Base-by-base conservation (phyloP, 345 rosid genomes). In the Dimocarpus longan region DNA sequence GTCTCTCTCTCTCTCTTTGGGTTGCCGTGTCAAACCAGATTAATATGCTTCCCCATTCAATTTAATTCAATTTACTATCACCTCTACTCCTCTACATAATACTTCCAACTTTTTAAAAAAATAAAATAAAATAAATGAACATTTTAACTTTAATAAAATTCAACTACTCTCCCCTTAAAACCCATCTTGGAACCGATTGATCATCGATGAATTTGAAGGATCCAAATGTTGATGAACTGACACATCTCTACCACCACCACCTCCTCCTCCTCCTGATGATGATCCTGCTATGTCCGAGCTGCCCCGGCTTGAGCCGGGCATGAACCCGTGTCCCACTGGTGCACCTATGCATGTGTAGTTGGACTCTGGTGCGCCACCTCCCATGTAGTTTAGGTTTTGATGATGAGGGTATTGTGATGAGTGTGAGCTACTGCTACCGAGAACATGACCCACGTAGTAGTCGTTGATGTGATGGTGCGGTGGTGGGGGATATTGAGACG, bases 301-400 rank as follows among this genome's bases (percentile, higher is more conserved):
- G 24, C 86, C 79, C 2, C 82, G 79, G 79, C 73, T 76, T 6
- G 85, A 73, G 26, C 75, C 78, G 16, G 75, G 79, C 5, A 86
- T 79, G 63, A 84, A 82, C 24, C 88, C 86, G 11, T 77, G 90
- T 54, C 85, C 89, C 16, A 89, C 84, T 39, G 95, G 97, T 28
- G 93, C 95, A 68, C 98, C 97, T 68, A 92, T 83, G 90, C 97
- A 94, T 32, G 97, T 84, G 85, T 92, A 91, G 82, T 66, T 85
- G 8, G 88, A 79, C n/a, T 85, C 87, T 5, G 88, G 84, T 64
- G 82, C 84, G 21, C 59, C 59, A 13, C 56, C 16, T 1, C 83
- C 85, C 0, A 82, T 84, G 79, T 78, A 85, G 83, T 84, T 76
- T 79, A 86, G 65, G 79, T 84, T 80, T 81, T 80, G 89, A 26